Conservation (phyloP, 257 asterid genomes). For the Solanum chiquidenum region DNA sequence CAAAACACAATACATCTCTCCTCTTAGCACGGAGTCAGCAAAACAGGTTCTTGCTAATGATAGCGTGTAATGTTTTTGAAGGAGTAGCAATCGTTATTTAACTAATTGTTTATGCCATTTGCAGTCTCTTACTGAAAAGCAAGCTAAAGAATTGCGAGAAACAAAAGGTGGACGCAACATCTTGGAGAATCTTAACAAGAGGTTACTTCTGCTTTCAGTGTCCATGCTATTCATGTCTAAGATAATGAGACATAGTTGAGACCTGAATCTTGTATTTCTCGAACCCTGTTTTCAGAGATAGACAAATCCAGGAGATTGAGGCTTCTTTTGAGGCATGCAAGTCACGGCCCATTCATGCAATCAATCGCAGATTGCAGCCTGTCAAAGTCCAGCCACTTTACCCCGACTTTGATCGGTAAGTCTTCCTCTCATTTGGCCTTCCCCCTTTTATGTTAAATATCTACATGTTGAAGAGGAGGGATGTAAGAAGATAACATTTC, state of each 20-base stretch:
- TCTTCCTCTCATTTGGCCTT: not conserved
- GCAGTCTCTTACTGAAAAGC: constrained; percentile 87
- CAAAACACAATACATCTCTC: constrained; percentile 92
- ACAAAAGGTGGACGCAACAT: constrained; percentile 44
- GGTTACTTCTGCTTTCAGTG: constrained; percentile 41
- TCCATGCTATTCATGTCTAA: not conserved
- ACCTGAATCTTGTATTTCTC: not conserved
- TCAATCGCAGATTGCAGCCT: constrained; percentile 50
- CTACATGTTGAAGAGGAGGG: not conserved
- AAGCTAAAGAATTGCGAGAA: constrained; percentile 87
- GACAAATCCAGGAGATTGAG: constrained; percentile 60
- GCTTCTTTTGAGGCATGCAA: constrained; percentile 81
- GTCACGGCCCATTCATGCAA: constrained; percentile 71
- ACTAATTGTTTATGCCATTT: constrained; percentile 4
- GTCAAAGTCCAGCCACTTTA: constrained; percentile 65
- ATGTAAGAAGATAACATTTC: not conserved
- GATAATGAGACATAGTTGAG: not conserved
- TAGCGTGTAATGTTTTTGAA: not conserved
- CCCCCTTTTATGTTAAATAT: not conserved
- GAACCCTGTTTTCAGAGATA: constrained; percentile 39
- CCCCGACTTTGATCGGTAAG: constrained; percentile 78
- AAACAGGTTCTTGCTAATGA: constrained; percentile 53
- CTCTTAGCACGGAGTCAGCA: constrained; percentile 74
- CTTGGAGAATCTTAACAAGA: constrained; percentile 73
- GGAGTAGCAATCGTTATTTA: not conserved